Evolutionary conservation across 179 eudicot genomes (phyloP), one percentile per base, ranked within the genome.

Genomic region (Spergularia azorica): DNA sequence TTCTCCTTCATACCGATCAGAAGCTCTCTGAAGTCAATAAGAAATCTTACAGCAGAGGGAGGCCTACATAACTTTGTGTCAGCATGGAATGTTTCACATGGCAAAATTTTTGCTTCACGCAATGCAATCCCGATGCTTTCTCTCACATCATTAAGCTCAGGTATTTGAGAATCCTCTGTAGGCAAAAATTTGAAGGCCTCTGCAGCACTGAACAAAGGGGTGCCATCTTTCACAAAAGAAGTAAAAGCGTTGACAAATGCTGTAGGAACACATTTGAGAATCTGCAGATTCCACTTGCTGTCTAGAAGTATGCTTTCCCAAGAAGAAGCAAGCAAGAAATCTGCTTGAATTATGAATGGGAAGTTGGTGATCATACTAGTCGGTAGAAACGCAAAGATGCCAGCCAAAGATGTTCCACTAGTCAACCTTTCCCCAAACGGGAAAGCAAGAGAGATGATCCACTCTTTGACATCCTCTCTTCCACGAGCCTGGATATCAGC

Each of bases 331-430:
- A 87, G 84, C 18, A 84, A 18, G 70, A 87, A 84, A 54, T 84
- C 88, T 0, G 86, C 84, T 7, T 84, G 86, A 5, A 80, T 71
- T 16, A 87, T 57, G 32, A 87, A 84, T 1, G 86, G 88, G 20
- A 83, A 83, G 67, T 82, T 82, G n/a, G 88, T 84, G 8, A 78
- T 79, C 82, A 84, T 78, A 4, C 52, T 51, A 0, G 89, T 87
- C 36, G 89, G 88, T 21, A 84, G 79, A 15, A 78, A 87, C 0
- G 89, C 86, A 74, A 75, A 87, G 56, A 87, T 20, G 0, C 88
- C 89, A 20, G 68, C 76, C 17, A 32, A 66, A 15, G 59, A 77
- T 14, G 79, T 70, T 67, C 86, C 86, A 57, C 83, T 58, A 0
- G 38, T 77, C 59, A 84, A 11, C 43, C 86, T 66, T 0, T 78